These are phyloP conservation scores for Rhynchospora breviuscula DNA, from an alignment of 176 grass and related monocot genomes.

Conservation along the genomic window DNA sequence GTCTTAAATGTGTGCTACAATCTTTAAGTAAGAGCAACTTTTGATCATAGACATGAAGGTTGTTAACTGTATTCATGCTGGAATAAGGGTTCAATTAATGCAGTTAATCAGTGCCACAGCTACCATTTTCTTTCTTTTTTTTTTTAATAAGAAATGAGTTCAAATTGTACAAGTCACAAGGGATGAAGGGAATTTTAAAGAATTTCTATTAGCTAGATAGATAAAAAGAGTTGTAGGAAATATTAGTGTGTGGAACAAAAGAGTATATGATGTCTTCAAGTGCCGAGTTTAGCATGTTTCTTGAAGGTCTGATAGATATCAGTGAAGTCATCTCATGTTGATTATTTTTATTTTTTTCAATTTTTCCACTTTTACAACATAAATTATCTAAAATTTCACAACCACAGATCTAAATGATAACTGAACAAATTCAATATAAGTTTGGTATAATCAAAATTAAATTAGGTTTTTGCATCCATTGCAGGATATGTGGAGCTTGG, in stretches of 20 bases:
- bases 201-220: too few species aligned
- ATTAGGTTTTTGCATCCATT: background rate
- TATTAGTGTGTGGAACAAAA: too few species aligned
- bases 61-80: background rate
- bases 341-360: background rate
- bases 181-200: too few species aligned
- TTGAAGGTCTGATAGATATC: too few species aligned
- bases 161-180: too few species aligned
- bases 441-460: background rate
- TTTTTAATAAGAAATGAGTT: too few species aligned
- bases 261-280: too few species aligned
- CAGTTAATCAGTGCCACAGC: too few species aligned
- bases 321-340: background rate
- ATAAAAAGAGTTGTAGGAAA: too few species aligned
- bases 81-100: too few species aligned
- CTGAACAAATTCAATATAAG: background rate
- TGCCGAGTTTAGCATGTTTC: too few species aligned
- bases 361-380: background rate
- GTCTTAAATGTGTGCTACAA: background rate
- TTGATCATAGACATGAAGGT: background rate
- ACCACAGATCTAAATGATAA: background rate
- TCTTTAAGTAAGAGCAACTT: background rate
- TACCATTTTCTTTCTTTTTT: too few species aligned
- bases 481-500: conserved; percentile 7
- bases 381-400: background rate